Base-by-base conservation (phyloP, 495 filamentous ascomycete species). In the Penicillium cosmopolitanum region DNA sequence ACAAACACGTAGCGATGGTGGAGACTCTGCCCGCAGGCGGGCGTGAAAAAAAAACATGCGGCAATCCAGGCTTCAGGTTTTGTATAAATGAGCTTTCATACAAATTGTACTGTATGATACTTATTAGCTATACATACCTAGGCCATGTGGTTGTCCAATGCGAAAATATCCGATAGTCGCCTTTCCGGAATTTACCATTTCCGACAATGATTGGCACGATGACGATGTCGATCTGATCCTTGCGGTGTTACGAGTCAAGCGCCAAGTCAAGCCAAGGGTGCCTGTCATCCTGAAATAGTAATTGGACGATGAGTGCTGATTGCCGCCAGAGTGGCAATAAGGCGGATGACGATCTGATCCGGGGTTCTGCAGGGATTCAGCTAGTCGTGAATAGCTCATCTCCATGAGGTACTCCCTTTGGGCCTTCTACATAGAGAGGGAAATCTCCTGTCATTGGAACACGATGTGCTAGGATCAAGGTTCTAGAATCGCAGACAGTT, bases 321-420 rank as follows among this genome's bases (percentile, higher is more conserved):
- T 13, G 46, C 46, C 46, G 46, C 46, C 46, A 48, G 23, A 48
- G 46, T 48, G 46, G 46, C 46, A 48, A 48, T 13, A n/a, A 3
- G 1, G 9, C 23, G 23, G 21, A 12, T 48, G 46, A 10, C 46
- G 46, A 48, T 48, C 46, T n/a, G 10, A 18, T 48, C 46, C 21
- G 46, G 46, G 46, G 46, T 48, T 44, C n/a, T 10, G 21, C 46
- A 48, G 46, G 46, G 46, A 13, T 48, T 5, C 12, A 48, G 9
- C 10, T 44, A 16, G 15, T 44, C 5, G 42, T 44, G 19, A 9
- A 19, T 19, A 19, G n/a, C n/a, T 16, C 42, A 44, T 44, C 16
- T 16, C 8, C 16, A 6, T 1, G n/a, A n/a, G 4, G 15, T 38
- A 13, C 12, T 38, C 36, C 6, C 11, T 11, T 38, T 38, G 11